A percentile compares a stretch with the other conserved stretches of the same genome.
Conservation (phyloP, 2,329 filamentous ascomycete species). For the Simplicillium sp. region DNA sequence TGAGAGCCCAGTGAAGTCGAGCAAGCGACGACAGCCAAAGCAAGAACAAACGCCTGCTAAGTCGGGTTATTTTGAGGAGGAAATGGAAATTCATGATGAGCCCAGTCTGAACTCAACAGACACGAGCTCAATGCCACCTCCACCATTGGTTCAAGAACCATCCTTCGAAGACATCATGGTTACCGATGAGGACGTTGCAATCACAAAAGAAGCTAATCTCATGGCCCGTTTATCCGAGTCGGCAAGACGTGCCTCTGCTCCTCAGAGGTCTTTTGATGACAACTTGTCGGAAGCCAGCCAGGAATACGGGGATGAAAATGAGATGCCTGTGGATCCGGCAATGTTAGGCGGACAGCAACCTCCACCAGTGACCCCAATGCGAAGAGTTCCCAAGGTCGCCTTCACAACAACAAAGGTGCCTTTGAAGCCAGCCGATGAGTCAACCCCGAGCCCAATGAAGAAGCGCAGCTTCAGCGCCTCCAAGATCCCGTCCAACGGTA, state of each 20-base stretch:
- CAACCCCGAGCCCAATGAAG: constrained; percentile 37
- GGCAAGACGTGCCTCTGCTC: not conserved
- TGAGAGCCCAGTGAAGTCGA: constrained; percentile 39
- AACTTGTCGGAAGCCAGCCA: constrained; percentile 52
- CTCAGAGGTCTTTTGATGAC: constrained; percentile 28
- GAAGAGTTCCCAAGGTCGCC: constrained; percentile 34
- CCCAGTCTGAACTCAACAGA: no score
- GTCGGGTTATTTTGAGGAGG: constrained; percentile 42
- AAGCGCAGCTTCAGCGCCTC: constrained; percentile 42
- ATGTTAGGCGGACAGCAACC: constrained; percentile 17
- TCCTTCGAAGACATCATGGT: constrained; percentile 35
- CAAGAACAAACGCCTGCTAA: no score
- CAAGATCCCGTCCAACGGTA: constrained; percentile 32
- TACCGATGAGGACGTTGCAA: constrained; percentile 46
- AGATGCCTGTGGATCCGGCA: constrained; percentile 43
- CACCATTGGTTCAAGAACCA: constrained; percentile 9
- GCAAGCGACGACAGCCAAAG: constrained; percentile 1
- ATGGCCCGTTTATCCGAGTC: constrained; percentile 32
- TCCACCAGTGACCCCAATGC: constrained; percentile 46
- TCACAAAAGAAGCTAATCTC: constrained; percentile 49
- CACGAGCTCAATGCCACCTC: no score
- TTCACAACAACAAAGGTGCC: constrained; percentile 67
- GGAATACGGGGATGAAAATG: constrained; percentile 59
- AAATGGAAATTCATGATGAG: constrained; percentile 31
- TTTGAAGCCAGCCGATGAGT: constrained; percentile 57